Base-by-base conservation (phyloP, 2,329 filamentous ascomycete species). In the Fusarium sterilihyphosum region DNA sequence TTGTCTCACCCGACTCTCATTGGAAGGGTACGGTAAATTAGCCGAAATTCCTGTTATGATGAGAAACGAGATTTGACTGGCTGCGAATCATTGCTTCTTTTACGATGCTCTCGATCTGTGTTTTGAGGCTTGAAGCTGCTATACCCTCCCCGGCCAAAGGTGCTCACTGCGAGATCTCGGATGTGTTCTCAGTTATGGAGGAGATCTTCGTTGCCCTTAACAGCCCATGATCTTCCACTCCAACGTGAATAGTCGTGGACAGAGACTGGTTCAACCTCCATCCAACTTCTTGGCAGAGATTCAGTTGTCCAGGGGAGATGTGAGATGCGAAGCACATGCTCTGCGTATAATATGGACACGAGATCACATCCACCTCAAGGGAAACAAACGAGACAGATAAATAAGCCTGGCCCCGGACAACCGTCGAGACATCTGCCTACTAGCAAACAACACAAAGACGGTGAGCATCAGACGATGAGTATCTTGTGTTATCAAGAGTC, bases 21-120 rank as follows among this genome's bases (percentile, higher is more conserved):
- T 43, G 65, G 66, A 57, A 54, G 53, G 47, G 73, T 49, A 60
- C 49, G 74, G 54, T 65, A 76, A 56, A 77, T 77, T 77, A 77
- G 75, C 75, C 74, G 73, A 76, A 77, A 77, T 77, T 77, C 75
- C 74, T 75, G 52, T 14, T 52, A 40, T 47, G 24, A n/a, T 16
- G n/a, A 35, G 47, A 64, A 43, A 67, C 68, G 69, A 73, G 54
- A 47, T 47, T 43, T 74, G 63, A 74, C 72, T 74, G 71, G 71
- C 68, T 60, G 52, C 47, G 38, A 49, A 49, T 53, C 47, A n/a
- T 29, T 60, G 29, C 52, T 61, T 59, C 52, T 73, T 64, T 61
- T 56, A 60, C 72, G 72, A 73, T 75, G 47, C 64, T 61, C 69
- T 70, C 57, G 68, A 75, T 71, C 50, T 52, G 43, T 75, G 64